Conservation (phyloP, 768 basidiomycete species). For the Suillus cothurnatus region DNA sequence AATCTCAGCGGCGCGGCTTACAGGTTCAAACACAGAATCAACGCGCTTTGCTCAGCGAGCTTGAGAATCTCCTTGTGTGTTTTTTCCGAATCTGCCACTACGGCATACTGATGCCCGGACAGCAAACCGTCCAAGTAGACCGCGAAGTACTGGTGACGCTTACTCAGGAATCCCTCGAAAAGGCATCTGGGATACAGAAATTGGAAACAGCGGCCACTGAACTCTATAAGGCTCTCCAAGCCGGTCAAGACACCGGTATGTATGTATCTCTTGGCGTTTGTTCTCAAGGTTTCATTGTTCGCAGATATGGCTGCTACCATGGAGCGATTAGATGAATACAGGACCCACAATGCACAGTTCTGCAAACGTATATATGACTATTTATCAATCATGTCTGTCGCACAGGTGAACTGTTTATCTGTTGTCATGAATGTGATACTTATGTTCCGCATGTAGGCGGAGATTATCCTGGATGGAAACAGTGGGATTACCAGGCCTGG, state of each 20-base stretch:
- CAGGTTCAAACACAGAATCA: constrained; percentile 99
- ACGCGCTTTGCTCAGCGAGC: constrained; percentile 75
- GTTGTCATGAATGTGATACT: neutral
- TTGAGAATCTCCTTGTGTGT: constrained; percentile 83
- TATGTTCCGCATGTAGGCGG: constrained; percentile 47
- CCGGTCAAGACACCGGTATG: constrained; percentile 83
- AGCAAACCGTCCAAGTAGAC: constrained; percentile 97
- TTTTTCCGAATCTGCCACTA: constrained; percentile 1
- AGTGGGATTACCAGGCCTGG: constrained; percentile 54
- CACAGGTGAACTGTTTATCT: constrained; percentile 60
- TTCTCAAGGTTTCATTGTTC: neutral
- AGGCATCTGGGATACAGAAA: constrained; percentile 67
- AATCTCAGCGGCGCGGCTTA: constrained; percentile 93
- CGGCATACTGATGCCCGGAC: constrained; percentile 7
- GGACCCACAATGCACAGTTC: constrained; percentile 88
- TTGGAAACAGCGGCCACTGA: constrained; percentile 84
- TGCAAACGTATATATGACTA: constrained; percentile 92
- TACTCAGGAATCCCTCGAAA: constrained; percentile 89
- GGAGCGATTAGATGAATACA: constrained; percentile 89
- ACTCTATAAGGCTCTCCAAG: constrained; percentile 93
- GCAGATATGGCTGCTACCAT: constrained; percentile 96
- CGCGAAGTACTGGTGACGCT: constrained; percentile 71
- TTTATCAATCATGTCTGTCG: constrained; percentile 87
- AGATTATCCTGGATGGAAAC: constrained; percentile 64
- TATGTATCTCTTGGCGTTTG: neutral